These are phyloP conservation scores for Nemania diffusa DNA, from an alignment of 2,329 filamentous ascomycete genomes.

Conservation along the genomic window DNA sequence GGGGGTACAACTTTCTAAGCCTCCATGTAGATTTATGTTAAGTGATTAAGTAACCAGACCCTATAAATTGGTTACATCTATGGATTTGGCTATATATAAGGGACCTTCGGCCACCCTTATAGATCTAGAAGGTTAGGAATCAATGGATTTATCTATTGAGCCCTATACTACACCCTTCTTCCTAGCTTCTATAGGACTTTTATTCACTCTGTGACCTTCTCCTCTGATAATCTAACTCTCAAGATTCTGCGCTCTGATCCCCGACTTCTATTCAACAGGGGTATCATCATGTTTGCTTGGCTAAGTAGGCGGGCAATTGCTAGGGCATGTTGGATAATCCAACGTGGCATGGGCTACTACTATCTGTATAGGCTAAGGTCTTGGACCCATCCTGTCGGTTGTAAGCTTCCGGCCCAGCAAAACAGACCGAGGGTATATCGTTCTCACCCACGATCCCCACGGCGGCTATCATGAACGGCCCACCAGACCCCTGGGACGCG, in stretches of 20 bases:
- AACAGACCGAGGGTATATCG: conserved; percentile 20
- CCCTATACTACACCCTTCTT: too few species aligned
- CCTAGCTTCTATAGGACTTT: too few species aligned
- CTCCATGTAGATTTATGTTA: too few species aligned
- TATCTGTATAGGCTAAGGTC: conserved; percentile 33
- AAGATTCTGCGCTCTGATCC: neutral
- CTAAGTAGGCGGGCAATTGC: neutral
- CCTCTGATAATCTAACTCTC: neutral
- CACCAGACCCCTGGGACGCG: conserved; percentile 10
- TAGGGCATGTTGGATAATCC: conserved; percentile 3
- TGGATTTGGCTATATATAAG: too few species aligned
- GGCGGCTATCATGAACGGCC: neutral
- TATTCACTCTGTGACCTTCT: too few species aligned
- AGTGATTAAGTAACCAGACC: too few species aligned
- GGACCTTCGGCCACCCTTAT: too few species aligned
- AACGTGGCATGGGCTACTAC: conserved; percentile 6
- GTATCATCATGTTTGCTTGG: neutral
- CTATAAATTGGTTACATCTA: too few species aligned
- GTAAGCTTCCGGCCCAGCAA: conserved; percentile 3
- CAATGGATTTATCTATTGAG: too few species aligned
- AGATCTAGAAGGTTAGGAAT: too few species aligned
- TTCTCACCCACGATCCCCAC: conserved; percentile 5
- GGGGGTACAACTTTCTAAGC: neutral
- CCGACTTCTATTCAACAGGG: neutral
- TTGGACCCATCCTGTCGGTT: conserved; percentile 26